A percentile compares a stretch with the other conserved stretches of the same genome.
phyloP scores from a whole-genome alignment of 1,284 basidiomycete species.

The Papiliotrema nemorosa region DNA sequence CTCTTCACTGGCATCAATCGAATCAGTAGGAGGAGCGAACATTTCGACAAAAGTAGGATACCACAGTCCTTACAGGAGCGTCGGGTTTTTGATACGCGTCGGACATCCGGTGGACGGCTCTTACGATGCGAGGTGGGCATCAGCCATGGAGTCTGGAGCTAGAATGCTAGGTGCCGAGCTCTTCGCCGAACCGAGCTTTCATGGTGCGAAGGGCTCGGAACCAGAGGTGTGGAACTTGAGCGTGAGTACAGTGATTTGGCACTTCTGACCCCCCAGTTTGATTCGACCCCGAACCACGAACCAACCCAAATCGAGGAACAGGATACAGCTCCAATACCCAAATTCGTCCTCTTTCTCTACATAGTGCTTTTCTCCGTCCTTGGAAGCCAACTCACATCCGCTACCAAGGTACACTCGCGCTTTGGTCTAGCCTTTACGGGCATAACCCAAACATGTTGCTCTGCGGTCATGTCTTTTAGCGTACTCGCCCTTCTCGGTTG shows the following conservation, averaged over 20 bases:
- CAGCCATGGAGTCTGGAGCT: conserved; percentile 12
- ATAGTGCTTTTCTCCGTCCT: conserved; percentile 73
- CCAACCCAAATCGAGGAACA: too few species aligned
- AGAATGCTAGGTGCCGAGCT: conserved; percentile 30
- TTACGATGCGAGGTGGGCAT: conserved; percentile 21
- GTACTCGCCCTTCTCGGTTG: conserved; percentile 54
- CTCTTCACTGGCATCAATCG: background rate
- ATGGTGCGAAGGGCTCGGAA: conserved; percentile 6
- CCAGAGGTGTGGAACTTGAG: conserved; percentile 26
- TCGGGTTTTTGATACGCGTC: conserved; percentile 28
- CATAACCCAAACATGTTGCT: conserved; percentile 81
- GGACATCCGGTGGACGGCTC: too few species aligned
- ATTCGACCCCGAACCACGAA: too few species aligned
- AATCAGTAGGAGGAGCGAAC: background rate
- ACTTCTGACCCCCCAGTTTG: too few species aligned
- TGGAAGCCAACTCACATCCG: conserved; percentile 68
- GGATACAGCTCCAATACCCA: conserved; percentile 53
- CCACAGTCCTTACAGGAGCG: too few species aligned
- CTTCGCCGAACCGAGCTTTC: conserved; percentile 31
- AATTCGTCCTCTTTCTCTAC: conserved; percentile 76
- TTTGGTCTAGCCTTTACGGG: conserved; percentile 92
- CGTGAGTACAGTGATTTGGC: too few species aligned
- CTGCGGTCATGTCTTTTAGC: conserved; percentile 87
- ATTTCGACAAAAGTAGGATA: too few species aligned
- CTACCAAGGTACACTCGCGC: conserved; percentile 83